Evolutionary conservation across 176 grass and related monocot genomes (phyloP).

Genomic region (maize (Zea mays)): Zm-B73-REFERENCE-NAM-5.0 NC_050103.1:114372001-114372500

Average conservation of each 20-base stretch:
- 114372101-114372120: neutral
- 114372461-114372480: conserved; percentile 73
- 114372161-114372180: conserved; percentile 82
- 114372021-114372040: conserved; percentile 88
- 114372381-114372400: conserved; percentile 86
- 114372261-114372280: neutral
- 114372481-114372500: conserved; percentile 79
- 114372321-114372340: neutral
- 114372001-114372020: conserved; percentile 72
- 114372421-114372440: conserved; percentile 76
- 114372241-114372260: conserved; percentile 99
- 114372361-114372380: conserved; percentile 89
- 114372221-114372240: conserved; percentile 84
- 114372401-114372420: conserved; percentile 99
- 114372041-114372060: conserved; percentile 89
- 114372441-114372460: conserved; percentile 79
- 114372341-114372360: conserved; percentile 78
- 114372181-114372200: conserved; percentile 92
- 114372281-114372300: neutral
- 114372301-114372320: neutral
- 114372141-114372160: conserved; percentile 75
- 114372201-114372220: conserved; percentile 86
- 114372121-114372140: neutral
- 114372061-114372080: conserved; percentile 44
- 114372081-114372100: neutral